phyloP scores from a whole-genome alignment of 345 rosid genomes.

The Dipteronia sinensis region DNA sequence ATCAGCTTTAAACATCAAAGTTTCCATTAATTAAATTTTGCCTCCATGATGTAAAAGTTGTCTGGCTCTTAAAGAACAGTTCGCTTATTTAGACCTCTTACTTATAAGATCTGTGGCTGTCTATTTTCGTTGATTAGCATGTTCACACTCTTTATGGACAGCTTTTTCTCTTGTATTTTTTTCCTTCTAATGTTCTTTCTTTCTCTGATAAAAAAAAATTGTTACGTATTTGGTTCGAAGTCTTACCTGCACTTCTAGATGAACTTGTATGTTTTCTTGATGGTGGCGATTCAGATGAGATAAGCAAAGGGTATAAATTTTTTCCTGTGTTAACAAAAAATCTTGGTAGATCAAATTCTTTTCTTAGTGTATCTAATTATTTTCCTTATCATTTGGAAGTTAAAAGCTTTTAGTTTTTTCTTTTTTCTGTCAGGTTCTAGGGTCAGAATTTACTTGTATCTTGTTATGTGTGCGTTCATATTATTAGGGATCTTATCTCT shows the following conservation, averaged over 20 bases:
- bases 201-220: background rate
- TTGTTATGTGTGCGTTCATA: background rate
- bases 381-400: background rate
- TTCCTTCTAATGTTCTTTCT: background rate
- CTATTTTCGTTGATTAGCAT: background rate
- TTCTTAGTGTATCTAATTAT: background rate
- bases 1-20: background rate
- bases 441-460: background rate
- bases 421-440: background rate
- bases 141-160: background rate
- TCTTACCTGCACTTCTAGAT: conserved; percentile 52
- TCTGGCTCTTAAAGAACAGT: background rate
- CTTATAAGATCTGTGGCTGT: background rate
- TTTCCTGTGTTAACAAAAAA: background rate
- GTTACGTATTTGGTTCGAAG: background rate
- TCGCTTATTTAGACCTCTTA: background rate
- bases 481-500: background rate
- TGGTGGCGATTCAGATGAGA: conserved; percentile 69
- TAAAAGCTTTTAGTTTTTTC: background rate
- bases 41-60: background rate
- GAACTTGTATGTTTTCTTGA: conserved; percentile 90
- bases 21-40: background rate
- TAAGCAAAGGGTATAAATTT: conserved; percentile 62
- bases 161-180: background rate
- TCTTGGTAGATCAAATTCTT: conserved; percentile 3